These are phyloP conservation scores for Obelidium mucronatum DNA, from an alignment of 192 early-diverging fungal species.

Conservation along the genomic window DNA sequence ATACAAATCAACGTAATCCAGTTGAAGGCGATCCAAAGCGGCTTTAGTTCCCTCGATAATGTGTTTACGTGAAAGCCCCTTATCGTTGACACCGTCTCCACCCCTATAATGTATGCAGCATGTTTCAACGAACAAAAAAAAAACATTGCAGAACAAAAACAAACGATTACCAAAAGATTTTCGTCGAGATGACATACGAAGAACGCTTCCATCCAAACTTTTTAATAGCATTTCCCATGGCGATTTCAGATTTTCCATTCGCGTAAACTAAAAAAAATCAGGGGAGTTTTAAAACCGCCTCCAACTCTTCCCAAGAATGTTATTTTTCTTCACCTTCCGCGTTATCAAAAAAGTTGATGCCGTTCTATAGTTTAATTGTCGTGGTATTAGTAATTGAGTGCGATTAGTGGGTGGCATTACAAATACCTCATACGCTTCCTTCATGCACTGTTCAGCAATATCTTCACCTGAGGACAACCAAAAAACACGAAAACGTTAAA, in stretches of 20 bases:
- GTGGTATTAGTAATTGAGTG: neutral
- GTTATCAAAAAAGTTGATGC: slow-evolving; percentile 81
- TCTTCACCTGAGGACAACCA: too few relatives aligned
- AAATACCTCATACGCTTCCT: slow-evolving; percentile 32
- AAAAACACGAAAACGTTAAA: neutral
- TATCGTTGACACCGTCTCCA: slow-evolving; percentile 70
- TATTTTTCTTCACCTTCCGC: slow-evolving; percentile 34
- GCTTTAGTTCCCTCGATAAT: slow-evolving; percentile 84
- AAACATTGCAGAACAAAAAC: neutral
- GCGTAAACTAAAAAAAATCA: slow-evolving; percentile 37
- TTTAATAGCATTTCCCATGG: slow-evolving; percentile 80
- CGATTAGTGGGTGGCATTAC: too few relatives aligned
- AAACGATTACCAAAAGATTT: slow-evolving; percentile 54
- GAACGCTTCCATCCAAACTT: slow-evolving; percentile 76
- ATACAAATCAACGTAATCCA: slow-evolving; percentile 72
- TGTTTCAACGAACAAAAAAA: too few relatives aligned
- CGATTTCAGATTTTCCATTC: slow-evolving; percentile 74
- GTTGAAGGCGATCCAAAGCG: slow-evolving; percentile 63
- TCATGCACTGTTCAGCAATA: slow-evolving; percentile 8
- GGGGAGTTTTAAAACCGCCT: neutral
- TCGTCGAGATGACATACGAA: slow-evolving; percentile 81
- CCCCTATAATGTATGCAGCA: neutral
- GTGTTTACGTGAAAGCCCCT: slow-evolving; percentile 85
- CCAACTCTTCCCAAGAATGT: too few relatives aligned
- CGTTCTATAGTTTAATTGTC: slow-evolving; percentile 38